Evolutionary conservation across 331 rosid genomes (phyloP), one percentile per base, ranked within the genome.

Genomic region (Acacia concinna): DNA sequence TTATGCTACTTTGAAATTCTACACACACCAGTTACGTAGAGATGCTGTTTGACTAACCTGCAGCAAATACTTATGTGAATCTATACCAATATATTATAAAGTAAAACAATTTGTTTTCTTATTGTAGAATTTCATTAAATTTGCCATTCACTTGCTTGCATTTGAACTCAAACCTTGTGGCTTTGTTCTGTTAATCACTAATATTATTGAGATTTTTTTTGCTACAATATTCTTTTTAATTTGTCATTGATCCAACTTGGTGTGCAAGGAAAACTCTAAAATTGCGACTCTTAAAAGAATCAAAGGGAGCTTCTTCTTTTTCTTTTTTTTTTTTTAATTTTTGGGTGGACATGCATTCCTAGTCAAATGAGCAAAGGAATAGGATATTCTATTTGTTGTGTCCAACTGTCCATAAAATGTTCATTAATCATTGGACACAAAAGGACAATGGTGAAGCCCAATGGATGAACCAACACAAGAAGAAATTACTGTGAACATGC

Each of bases 401-500:
- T 49, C 11, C 63, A 20, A 5, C n/a, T n/a, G n/a, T n/a, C n/a
- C n/a, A n/a, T n/a, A n/a, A n/a, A n/a, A n/a, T n/a, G n/a, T n/a
- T n/a, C n/a, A n/a, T n/a, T n/a, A n/a, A n/a, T n/a, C n/a, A n/a
- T n/a, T n/a, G n/a, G n/a, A n/a, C 8, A 6, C 17, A 52, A 21
- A 54, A 52, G 8, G 23, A 74, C 49, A 35, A 13, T 6, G 52
- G 32, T 38, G n/a, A 54, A 71, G 9, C 35, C 6, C 17, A 9
- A 5, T 11, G 14, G 68, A 10, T 8, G 21, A 43, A 40, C 18
- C 6, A 12, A 56, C 20, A 0, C 1, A 30, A 21, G 20, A 38
- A 11, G 82, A 79, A 72, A 47, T 25, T 64, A 35, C 79, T 6
- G 5, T 4, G 74, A 63, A 51, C 46, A 25, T 73, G 2, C 54